A percentile compares a stretch with the other conserved stretches of the same genome.
phyloP scores from a whole-genome alignment of 2,329 filamentous ascomycete genomes.

The Colletotrichum nymphaeae region DNA sequence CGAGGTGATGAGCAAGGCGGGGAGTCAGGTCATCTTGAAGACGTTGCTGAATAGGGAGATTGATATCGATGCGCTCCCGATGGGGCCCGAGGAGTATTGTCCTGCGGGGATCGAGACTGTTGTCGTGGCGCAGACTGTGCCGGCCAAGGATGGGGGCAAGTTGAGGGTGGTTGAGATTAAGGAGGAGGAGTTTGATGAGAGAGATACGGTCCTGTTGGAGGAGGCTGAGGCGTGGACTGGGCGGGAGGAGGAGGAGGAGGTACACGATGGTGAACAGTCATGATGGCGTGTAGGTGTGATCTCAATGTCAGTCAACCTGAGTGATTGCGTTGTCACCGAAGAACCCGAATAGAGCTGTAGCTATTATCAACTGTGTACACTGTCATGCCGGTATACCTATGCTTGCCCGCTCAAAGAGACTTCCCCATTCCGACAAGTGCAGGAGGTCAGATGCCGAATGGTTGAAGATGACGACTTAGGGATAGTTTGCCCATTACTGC shows the following conservation, averaged over 20 bases:
- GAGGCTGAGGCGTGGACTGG: slow-evolving; percentile 9
- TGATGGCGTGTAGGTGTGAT: no score
- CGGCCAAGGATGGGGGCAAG: slow-evolving; percentile 43
- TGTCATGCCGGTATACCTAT: no score
- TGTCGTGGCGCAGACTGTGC: slow-evolving; percentile 77
- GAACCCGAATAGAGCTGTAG: no score
- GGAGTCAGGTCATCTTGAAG: slow-evolving; percentile 83
- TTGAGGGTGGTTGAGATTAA: slow-evolving; percentile 26
- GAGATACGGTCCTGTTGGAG: slow-evolving; percentile 4
- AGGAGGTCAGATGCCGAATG: no score
- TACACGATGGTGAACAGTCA: no score
- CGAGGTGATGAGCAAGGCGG: slow-evolving; percentile 93
- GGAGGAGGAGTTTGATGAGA: slow-evolving; percentile 34
- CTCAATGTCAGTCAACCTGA: no score
- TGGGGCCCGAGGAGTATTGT: slow-evolving; percentile 80
- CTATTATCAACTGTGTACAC: no score
- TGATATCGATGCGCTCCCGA: slow-evolving; percentile 85
- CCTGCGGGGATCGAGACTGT: slow-evolving; percentile 86
- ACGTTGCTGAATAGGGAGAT: slow-evolving; percentile 80
- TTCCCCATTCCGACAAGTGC: no score
- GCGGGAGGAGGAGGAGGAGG: not conserved
- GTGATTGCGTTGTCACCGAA: no score
- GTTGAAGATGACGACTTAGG: not conserved
- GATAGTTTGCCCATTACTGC: not conserved
- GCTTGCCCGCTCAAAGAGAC: no score